phyloP scores from a whole-genome alignment of 176 grass and related monocot species.

The Aegilops sharonensis region DNA sequence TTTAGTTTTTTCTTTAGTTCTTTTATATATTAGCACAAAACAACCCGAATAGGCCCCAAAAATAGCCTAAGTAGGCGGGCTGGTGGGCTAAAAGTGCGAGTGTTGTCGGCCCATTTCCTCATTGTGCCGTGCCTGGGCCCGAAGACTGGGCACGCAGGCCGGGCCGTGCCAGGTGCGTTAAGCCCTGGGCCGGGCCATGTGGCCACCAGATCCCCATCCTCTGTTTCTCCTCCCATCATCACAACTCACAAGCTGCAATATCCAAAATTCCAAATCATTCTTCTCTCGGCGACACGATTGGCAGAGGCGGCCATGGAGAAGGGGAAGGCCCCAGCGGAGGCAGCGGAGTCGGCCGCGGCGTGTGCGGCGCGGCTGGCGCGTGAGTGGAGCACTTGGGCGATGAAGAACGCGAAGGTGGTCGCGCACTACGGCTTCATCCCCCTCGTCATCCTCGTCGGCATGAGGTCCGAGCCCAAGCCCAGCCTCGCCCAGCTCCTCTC shows the following conservation, averaged over 20 bases:
- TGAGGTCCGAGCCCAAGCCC: conserved; percentile 63
- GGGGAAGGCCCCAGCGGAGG: conserved; percentile 25
- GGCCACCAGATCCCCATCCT: not conserved
- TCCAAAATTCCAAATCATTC: not conserved
- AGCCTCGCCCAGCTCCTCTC: conserved; percentile 53
- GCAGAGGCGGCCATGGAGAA: conserved; percentile 25
- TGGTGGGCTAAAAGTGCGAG: too few species aligned
- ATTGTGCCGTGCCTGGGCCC: too few species aligned
- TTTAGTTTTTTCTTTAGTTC: too few species aligned
- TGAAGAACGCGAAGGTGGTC: conserved; percentile 73
- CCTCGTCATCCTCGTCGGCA: conserved; percentile 57
- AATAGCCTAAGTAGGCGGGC: too few species aligned
- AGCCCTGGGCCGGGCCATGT: too few species aligned
- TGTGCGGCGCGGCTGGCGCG: conserved; percentile 21
- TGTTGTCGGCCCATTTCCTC: too few species aligned
- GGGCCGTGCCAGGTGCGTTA: too few species aligned
- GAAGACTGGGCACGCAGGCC: too few species aligned
- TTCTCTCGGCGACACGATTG: not conserved
- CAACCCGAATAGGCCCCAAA: too few species aligned
- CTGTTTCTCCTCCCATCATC: not conserved
- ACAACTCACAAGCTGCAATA: not conserved
- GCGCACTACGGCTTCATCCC: conserved; percentile 77
- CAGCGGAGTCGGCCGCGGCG: conserved; percentile 3
- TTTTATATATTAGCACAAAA: too few species aligned
- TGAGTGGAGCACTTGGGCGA: conserved; percentile 68